Base-by-base conservation (phyloP, 2,329 filamentous ascomycete species). In the Fusarium algeriense region DNA sequence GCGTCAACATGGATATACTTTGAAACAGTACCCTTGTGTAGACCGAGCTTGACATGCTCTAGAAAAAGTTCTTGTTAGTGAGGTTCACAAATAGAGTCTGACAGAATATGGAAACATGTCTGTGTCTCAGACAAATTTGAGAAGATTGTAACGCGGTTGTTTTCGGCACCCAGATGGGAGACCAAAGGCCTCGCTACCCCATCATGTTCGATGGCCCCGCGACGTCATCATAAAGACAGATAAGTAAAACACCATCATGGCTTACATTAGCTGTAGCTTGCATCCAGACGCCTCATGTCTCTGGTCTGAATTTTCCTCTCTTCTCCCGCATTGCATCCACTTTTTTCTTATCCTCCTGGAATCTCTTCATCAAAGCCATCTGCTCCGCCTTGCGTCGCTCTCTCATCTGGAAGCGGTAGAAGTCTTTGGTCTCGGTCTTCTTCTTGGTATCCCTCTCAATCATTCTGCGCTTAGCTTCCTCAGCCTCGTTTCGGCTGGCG, bases 391-490 rank as follows among this genome's bases (percentile, higher is more conserved):
- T 96, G 82, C 91, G 89, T 83, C 89, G 90, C 84, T 96, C 92
- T 49, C 93, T 84, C 71, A 89, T 87, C 85, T 97, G 93, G 86
- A 95, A 97, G 64, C 93, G 86, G 80, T 97, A 97, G 78, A 97
- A 97, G 80, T 93, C 91, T 65, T 88, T 88, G 75, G 89, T 84
- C 52, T 90, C 89, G 40, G 86, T 85, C 77, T 87, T 89, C 84
- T 88, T 91, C 82, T 87, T 84, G 75, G 87, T 84, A 71, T 86
- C 86, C 81, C 90, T 88, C 80, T 92, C 89, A 77, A 89, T 83
- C 84, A 90, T 87, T 80, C 85, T 87, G 75, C 83, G 83, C 66
- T 82, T 83, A 49, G 86, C 86, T 74, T 89, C 88, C 76, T 90
- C 88, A 43, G 90, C 89, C 76, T 92, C 94, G 73, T 91, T 91